These are phyloP conservation scores for Calonectria hongkongensis DNA, from an alignment of 2,329 filamentous ascomycete genomes.

Conservation along the genomic window DNA sequence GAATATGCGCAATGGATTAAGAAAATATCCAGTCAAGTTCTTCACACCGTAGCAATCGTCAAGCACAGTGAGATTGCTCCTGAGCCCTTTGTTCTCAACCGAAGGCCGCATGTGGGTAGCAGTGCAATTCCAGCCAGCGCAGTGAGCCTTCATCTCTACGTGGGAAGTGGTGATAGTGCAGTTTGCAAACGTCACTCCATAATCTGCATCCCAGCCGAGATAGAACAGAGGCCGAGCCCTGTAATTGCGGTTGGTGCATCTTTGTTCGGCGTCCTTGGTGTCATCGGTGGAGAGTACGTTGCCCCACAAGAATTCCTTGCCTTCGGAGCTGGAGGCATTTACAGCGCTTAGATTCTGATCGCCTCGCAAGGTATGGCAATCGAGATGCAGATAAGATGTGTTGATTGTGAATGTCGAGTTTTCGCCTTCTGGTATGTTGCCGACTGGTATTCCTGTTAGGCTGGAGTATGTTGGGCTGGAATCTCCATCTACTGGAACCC, in stretches of 20 bases:
- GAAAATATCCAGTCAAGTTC: not conserved
- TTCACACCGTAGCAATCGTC: not conserved
- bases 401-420: conserved; percentile 14
- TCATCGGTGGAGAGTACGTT: not conserved
- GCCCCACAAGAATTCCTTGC: not conserved
- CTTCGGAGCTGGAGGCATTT: not conserved
- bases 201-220: not conserved
- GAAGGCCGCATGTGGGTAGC: conserved; percentile 28
- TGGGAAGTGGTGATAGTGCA: conserved; percentile 15
- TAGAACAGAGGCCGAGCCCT: conserved; percentile 3
- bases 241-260: conserved; percentile 2
- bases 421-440: not conserved
- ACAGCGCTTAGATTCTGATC: not conserved
- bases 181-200: not conserved
- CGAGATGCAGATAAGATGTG: conserved; percentile 20
- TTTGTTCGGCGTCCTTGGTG: not conserved
- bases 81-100: not conserved
- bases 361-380: not conserved
- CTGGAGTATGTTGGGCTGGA: conserved; percentile 13
- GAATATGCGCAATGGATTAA: not conserved
- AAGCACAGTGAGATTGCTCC: conserved; percentile 22
- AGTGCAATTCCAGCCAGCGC: conserved; percentile 14
- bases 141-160: conserved; percentile 23
- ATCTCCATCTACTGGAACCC: not conserved
- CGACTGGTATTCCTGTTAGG: conserved; percentile 23